Evolutionary conservation across 2,329 filamentous ascomycete species (phyloP).

Genomic region (Ilyonectria robusta): DNA sequence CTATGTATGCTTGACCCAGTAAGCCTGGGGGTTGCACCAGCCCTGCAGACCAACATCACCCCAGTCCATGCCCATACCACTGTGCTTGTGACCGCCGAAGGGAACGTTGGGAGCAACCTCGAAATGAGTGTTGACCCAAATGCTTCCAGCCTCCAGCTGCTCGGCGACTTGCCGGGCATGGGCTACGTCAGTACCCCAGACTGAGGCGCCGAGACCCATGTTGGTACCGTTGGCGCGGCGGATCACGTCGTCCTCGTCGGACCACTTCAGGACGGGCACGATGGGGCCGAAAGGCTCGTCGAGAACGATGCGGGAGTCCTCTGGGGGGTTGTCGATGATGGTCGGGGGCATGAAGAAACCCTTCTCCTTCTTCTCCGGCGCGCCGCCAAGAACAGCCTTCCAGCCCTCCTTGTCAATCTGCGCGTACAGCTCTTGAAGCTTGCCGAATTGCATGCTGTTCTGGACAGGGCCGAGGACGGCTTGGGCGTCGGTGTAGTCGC

Average conservation of each 20-base stretch:
- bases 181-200: constrained; percentile 69
- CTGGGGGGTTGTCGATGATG: constrained; percentile 73
- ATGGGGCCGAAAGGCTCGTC: constrained; percentile 72
- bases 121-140: constrained; percentile 72
- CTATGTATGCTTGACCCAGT: constrained; percentile 27
- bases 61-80: constrained; percentile 64
- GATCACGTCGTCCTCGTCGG: constrained; percentile 72
- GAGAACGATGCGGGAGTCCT: constrained; percentile 67
- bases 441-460: constrained; percentile 70
- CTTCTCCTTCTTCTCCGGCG: constrained; percentile 43
- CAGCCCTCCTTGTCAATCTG: constrained; percentile 60
- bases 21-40: constrained; percentile 30
- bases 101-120: constrained; percentile 55
- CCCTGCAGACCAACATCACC: constrained; percentile 47
- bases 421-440: constrained; percentile 60
- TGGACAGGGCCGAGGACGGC: constrained; percentile 68
- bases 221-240: constrained; percentile 66
- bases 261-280: constrained; percentile 74
- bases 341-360: constrained; percentile 72
- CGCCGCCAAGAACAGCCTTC: constrained; percentile 57
- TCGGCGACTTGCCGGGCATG: constrained; percentile 66
- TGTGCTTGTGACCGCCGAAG: constrained; percentile 67
- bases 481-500: constrained; percentile 59
- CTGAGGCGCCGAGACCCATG: constrained; percentile 69
- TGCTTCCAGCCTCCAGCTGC: constrained; percentile 68